Conservation (phyloP, 2,329 filamentous ascomycete species). For the Aspergillus ochraceoroseus region DNA sequence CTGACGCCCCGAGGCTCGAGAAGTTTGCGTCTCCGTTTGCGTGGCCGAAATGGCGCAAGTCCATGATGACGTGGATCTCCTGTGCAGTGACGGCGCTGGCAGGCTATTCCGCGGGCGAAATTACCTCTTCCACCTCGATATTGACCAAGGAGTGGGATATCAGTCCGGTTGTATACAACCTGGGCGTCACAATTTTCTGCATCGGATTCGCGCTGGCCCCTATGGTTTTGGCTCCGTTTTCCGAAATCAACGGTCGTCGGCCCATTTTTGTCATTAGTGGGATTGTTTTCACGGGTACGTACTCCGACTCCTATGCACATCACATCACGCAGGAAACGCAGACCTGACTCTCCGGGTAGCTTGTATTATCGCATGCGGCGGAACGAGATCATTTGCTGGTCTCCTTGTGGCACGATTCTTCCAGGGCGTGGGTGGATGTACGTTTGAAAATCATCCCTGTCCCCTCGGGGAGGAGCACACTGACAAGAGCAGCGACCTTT, state of each 20-base stretch:
- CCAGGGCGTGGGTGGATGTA: constrained; percentile 69
- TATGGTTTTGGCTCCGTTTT: constrained; percentile 83
- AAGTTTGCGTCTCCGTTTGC: constrained; percentile 65
- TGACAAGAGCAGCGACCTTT: constrained; percentile 51
- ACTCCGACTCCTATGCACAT: too few species aligned
- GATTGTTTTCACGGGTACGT: constrained; percentile 57
- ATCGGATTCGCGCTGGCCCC: constrained; percentile 74
- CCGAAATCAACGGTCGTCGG: constrained; percentile 79
- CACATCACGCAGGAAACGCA: too few species aligned
- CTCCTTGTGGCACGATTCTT: constrained; percentile 74
- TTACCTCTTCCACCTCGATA: constrained; percentile 63
- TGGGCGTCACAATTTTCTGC: constrained; percentile 78
- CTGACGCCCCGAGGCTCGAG: constrained; percentile 60
- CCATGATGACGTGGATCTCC: constrained; percentile 64
- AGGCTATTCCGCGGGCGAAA: constrained; percentile 75
- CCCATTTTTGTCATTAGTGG: constrained; percentile 76
- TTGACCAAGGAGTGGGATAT: constrained; percentile 64
- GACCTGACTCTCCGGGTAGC: too few species aligned
- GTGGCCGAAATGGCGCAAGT: constrained; percentile 68
- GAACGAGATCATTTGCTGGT: constrained; percentile 63
- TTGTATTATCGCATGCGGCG: constrained; percentile 67
- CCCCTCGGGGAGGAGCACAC: not conserved
- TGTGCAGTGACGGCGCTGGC: constrained; percentile 72
- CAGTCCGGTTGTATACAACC: constrained; percentile 60
- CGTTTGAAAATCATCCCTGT: constrained; percentile 40